Conservation (phyloP, 2,329 filamentous ascomycete species). For the Anthostomella pinea region DNA sequence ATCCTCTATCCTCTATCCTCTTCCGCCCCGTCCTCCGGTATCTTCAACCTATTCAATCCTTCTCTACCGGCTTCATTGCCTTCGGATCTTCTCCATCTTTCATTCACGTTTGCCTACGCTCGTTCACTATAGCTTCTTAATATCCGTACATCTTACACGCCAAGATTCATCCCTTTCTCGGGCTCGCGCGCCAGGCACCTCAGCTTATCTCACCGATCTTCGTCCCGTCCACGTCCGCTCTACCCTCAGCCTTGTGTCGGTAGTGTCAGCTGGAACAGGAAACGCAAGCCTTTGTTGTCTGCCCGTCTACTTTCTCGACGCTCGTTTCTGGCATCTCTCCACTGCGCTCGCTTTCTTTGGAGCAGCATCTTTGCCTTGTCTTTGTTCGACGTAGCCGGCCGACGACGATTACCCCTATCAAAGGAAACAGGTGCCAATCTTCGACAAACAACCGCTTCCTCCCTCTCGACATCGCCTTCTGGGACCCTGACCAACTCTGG, state of each 20-base stretch:
- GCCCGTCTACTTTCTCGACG: slow-evolving; percentile 27
- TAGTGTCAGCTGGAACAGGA: slow-evolving; percentile 10
- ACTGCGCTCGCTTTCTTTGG: slow-evolving; percentile 32
- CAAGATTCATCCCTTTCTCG: slow-evolving; percentile 18
- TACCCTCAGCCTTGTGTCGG: slow-evolving; percentile 3
- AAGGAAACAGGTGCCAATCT: slow-evolving; percentile 18
- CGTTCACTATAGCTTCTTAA: slow-evolving; percentile 35
- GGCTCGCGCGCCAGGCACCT: slow-evolving; percentile 9
- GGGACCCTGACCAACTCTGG: slow-evolving; percentile 21
- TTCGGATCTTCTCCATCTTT: slow-evolving; percentile 27
- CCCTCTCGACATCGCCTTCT: slow-evolving; percentile 12
- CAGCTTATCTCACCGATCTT: slow-evolving; percentile 8
- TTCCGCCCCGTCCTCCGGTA: slow-evolving; percentile 24
- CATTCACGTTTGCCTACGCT: slow-evolving; percentile 30
- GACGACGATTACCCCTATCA: slow-evolving; percentile 22
- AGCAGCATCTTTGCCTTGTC: slow-evolving; percentile 23
- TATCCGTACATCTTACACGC: slow-evolving; percentile 27
- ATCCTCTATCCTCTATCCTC: slow-evolving; percentile 29
- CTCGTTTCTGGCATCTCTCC: slow-evolving; percentile 28
- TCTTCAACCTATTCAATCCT: slow-evolving; percentile 33
- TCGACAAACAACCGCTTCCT: slow-evolving; percentile 8
- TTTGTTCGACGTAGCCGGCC: slow-evolving; percentile 30
- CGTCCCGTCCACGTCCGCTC: slow-evolving; percentile 14
- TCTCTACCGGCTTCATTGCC: slow-evolving; percentile 20
- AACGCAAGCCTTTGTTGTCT: slow-evolving; percentile 23